Evolutionary conservation across 495 filamentous ascomycete species (phyloP), one percentile per base, ranked within the genome.

Genomic region (Saxophila tyrrhenica): DNA sequence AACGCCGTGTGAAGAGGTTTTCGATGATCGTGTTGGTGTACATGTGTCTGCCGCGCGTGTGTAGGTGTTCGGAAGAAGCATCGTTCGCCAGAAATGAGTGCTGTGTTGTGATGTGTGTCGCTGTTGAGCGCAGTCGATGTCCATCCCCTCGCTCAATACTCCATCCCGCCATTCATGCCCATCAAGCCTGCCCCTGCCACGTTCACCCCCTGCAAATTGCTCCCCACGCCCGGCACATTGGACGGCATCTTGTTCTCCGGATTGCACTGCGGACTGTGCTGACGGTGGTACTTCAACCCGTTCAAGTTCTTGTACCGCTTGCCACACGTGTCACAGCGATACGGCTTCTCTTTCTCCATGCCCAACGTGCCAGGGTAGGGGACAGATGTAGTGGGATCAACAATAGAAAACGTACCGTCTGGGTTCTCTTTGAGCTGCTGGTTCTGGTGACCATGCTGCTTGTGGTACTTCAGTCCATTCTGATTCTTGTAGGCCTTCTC

Each of bases 401-500:
- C 91, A 46, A 97, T 99, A 8, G 91, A 96, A 70, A 92, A 95
- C 2, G 92, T 96, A 41, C 92, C 94, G 64, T 99, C 91, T 13
- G 83, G 80, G 62, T 99, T 99, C 65, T 94, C 88, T 58, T 94
- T 87, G 47, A 97, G 79, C 65, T 91, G 87, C 69, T 97, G 92
- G 60, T 88, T 96, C 62, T 91, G 87, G 67, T 99, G 92, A 22
- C 92, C 92, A 59, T 99, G 92, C 83, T 87, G 78, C 64, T 85
- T 84, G 72, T 86, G 83, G 64, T 86, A 86, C 67, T 97, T 97
- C 29, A 99, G 74, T 29, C 92, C 92, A 62, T 99, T 99, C 63
- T 97, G 92, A 67, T 99, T 99, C 77, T 99, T 99, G 69, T 99
- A 99, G 15, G 92, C 92, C 74, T 99, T 99, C 68, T 99, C 92